Evolutionary conservation across 257 asterid species (phyloP).

Genomic region (Solanum pinnatisectum): DNA sequence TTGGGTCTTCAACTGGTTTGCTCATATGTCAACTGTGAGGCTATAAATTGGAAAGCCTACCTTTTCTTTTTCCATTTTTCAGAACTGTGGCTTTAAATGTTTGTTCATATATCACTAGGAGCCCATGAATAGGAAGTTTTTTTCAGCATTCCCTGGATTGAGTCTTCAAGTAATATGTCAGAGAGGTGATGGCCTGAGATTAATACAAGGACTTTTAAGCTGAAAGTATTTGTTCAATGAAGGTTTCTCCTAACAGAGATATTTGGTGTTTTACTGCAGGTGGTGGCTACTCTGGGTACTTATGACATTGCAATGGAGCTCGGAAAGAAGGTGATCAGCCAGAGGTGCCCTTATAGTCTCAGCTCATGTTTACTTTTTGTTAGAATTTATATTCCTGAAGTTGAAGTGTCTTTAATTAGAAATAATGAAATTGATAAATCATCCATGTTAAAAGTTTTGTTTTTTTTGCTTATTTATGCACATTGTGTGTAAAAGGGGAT

Average conservation of each 20-base stretch:
- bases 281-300: slow-evolving; percentile 78
- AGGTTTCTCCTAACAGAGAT: neutral
- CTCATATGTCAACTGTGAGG: neutral
- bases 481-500: neutral
- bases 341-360: slow-evolving; percentile 41
- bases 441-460: neutral
- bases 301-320: slow-evolving; percentile 78
- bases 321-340: slow-evolving; percentile 83
- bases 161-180: neutral
- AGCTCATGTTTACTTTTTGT: neutral
- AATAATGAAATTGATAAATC: neutral
- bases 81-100: neutral
- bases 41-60: neutral
- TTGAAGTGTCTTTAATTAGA: neutral
- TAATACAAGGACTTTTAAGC: neutral
- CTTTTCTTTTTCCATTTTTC: neutral
- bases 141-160: neutral
- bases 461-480: neutral
- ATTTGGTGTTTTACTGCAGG: slow-evolving; percentile 42
- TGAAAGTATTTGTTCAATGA: neutral
- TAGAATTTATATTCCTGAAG: neutral
- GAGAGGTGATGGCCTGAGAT: neutral
- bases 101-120: neutral
- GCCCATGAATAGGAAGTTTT: neutral
- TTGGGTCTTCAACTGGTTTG: neutral